Percentiles rank a stretch among this genome's conserved stretches.
Conservation (phyloP, 2,329 filamentous ascomycete genomes). For the Fusarium caatingaense region DNA sequence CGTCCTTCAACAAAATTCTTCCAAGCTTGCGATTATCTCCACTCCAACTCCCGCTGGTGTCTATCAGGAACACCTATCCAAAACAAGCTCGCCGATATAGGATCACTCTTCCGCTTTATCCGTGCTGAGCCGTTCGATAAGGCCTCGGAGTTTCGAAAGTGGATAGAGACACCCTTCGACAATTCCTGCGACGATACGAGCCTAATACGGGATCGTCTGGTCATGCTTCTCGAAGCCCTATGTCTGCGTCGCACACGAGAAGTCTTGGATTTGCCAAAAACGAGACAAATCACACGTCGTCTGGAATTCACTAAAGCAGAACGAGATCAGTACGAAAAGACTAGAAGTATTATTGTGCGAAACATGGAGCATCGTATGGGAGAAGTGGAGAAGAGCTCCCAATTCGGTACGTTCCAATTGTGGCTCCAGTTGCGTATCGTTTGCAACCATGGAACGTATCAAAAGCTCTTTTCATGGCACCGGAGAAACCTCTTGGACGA, state of each 20-base stretch:
- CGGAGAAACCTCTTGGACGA: not conserved
- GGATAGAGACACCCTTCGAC: not conserved
- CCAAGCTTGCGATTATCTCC: slow-evolving; percentile 55
- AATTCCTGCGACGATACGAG: not conserved
- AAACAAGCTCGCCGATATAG: slow-evolving; percentile 63
- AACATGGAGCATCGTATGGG: slow-evolving; percentile 14
- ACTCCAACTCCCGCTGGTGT: slow-evolving; percentile 62
- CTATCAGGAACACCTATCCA: slow-evolving; percentile 66
- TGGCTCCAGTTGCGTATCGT: slow-evolving; percentile 13
- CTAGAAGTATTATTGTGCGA: not conserved
- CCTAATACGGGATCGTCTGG: not conserved
- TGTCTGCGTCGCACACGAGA: slow-evolving; percentile 6
- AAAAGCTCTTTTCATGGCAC: slow-evolving; percentile 10
- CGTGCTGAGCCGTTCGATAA: not conserved
- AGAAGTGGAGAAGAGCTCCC: slow-evolving; percentile 6
- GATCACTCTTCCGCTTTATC: slow-evolving; percentile 30
- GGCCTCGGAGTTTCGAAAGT: slow-evolving; percentile 1
- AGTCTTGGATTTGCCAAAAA: not conserved
- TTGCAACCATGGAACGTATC: slow-evolving; percentile 7
- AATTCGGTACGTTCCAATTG: slow-evolving; percentile 12
- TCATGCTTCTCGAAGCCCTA: not conserved
- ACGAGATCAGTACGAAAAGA: not conserved
- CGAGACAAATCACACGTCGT: not conserved
- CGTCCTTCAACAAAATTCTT: slow-evolving; percentile 58
- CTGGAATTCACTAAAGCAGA: not conserved